Evolutionary conservation across 306 rosid genomes (phyloP).

Genomic region (Sicyos edulis): DNA sequence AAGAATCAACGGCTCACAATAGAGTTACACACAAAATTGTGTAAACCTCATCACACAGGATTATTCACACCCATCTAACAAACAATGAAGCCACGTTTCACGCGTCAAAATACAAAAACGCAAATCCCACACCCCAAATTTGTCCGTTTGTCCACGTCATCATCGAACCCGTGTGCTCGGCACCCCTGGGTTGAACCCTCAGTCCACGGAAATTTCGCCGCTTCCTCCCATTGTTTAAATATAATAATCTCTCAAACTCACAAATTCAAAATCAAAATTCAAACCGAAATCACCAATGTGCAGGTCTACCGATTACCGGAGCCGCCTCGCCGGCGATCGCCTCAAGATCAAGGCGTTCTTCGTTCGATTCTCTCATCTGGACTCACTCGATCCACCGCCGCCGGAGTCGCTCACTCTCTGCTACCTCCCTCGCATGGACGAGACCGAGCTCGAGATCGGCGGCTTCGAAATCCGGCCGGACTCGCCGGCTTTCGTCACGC

Average conservation of each 20-base stretch:
- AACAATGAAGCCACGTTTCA: not conserved
- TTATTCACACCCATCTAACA: not conserved
- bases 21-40: not conserved
- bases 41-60: not conserved
- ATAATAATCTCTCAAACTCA: not conserved
- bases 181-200: not conserved
- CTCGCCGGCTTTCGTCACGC: constrained; percentile 34
- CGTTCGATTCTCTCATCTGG: constrained; percentile 29
- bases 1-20: not conserved
- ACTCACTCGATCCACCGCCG: not conserved
- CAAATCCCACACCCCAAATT: not conserved
- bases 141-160: constrained; percentile 7
- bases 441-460: constrained; percentile 27
- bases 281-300: constrained; percentile 27
- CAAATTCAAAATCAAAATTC: not conserved
- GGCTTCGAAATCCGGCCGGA: constrained; percentile 37
- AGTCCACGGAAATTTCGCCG: not conserved
- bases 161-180: not conserved
- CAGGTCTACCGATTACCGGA: constrained; percentile 34
- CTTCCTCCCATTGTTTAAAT: not conserved
- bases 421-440: constrained; percentile 39
- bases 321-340: constrained; percentile 14
- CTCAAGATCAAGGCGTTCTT: constrained; percentile 28
- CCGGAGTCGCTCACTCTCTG: constrained; percentile 40
- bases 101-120: not conserved